Base-by-base conservation (phyloP, 129 eudicot species). In the Flaveria trinervia region DNA sequence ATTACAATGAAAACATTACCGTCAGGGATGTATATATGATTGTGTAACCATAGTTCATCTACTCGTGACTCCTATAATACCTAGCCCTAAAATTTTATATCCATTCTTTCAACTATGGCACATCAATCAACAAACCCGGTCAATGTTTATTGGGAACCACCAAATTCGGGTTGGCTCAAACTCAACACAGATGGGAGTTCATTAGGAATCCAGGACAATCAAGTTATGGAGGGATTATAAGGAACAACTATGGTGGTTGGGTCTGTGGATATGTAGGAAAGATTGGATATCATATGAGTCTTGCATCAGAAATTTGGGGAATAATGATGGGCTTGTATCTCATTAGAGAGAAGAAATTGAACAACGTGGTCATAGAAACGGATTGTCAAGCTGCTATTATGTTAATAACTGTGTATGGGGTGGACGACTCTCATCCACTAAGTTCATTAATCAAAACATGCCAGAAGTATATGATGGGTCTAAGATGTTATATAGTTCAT, bases 141-240 rank as follows among this genome's bases (percentile, higher is more conserved):
- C 4, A 4, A 3, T 5, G 66, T 57, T 20, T 25, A 23, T 26
- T 75, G 79, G 72, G 17, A 50, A 11, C 79, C 79, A 5, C 72
- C 72, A n/a, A 8, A 9, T n/a, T 3, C 62, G 12, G 64, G 72
- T 49, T 65, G 39, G 50, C 15, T 75, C 28, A 75, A 75, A 75
- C 79, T 75, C 48, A 75, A 75, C 26, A 77, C 81, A 2, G 81
- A 77, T 9, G 81, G 75, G 74, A 77, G 81, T 67, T 77, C 68
- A 23, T 15, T 9, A 15, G 68, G 68, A 33, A 67, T 50, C 73
- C 41, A 14, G 45, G 68, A n/a, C 65, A 51, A 49, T 52, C 81
- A 50, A 54, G 81, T 43, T 77, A 66, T 11, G 68, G 81, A 20
- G 81, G 81, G 16, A 41, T 77, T 14, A 77, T 66, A 50, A 39